Base-by-base conservation (phyloP, 768 basidiomycete species). In the Tricholoma bakamatsutake region DNA sequence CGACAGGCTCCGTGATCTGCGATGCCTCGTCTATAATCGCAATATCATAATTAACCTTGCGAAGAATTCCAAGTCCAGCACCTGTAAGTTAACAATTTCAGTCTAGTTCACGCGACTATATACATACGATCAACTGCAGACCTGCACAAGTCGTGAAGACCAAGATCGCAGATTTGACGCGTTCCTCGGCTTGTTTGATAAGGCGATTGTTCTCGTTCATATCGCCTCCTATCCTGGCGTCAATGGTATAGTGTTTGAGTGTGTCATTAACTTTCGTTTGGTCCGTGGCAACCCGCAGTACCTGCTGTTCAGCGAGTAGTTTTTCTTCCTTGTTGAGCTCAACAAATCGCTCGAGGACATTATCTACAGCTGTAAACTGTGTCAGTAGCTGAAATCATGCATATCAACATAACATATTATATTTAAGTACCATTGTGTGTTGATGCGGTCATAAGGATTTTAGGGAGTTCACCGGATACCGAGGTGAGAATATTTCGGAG, bases 1-100 rank as follows among this genome's bases (percentile, higher is more conserved):
- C 79, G 50, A 76, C 77, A 2, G 84, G 81, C 59, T 88, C 86
- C 0, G 84, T 86, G 8, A 87, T 79, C 62, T 87, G 85, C 0
- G 84, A 87, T 0, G 85, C 85, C 60, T 87, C 84, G 62, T 88
- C 86, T 40, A 87, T 83, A 45, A 87, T 69, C 0, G 80, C 83
- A 18, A 81, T 79, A 39, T 80, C 80, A 60, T 86, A 87, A 54
- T 82, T 70, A 13, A 71, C 64, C 61, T 82, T 79, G 47, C 80
- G 73, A 31, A 86, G 59, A 12, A 81, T 76, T 5, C 84, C 83
- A 8, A 86, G 67, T 3, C 84, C 83, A 34, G 83, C 80, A 10
- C 80, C 80, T 69, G 57, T 5, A 2, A 50, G 10, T 12, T 49
- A 33, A 40, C 30, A 46, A 4, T 57, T 28, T 56, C 39, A 7